Conservation (phyloP, 2,329 filamentous ascomycete genomes). For the Cladosporium sp. region DNA sequence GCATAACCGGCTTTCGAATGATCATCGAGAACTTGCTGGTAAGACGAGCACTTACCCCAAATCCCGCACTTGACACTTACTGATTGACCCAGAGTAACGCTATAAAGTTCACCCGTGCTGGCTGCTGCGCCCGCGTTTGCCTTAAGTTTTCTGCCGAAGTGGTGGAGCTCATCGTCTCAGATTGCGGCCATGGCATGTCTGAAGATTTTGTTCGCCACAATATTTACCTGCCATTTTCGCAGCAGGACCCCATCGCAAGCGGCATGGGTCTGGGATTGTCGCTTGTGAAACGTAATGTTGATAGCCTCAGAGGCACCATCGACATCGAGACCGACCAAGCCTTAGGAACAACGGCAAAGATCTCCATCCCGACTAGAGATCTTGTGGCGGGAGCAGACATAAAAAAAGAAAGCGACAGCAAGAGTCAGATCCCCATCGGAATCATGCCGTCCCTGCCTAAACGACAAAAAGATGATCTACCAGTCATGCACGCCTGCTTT, state of each 20-base stretch:
- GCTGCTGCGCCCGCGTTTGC: not conserved
- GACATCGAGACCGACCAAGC: constrained; percentile 26
- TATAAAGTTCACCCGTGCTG: not conserved
- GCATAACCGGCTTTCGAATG: not conserved
- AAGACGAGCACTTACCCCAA: no score
- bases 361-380: constrained; percentile 12
- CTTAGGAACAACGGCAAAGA: constrained; percentile 17
- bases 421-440: not conserved
- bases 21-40: constrained; percentile 16
- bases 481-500: not conserved
- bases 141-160: not conserved
- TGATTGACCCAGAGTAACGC: no score
- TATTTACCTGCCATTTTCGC: constrained; percentile 60
- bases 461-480: not conserved
- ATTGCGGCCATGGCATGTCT: constrained; percentile 63
- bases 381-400: not conserved
- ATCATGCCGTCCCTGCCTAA: not conserved
- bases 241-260: constrained; percentile 57
- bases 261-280: constrained; percentile 63
- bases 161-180: constrained; percentile 39
- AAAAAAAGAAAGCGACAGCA: not conserved
- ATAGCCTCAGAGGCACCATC: constrained; percentile 55
- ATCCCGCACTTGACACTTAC: no score
- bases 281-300: constrained; percentile 56
- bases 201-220: constrained; percentile 57